Percentiles rank a stretch among this genome's conserved stretches.
phyloP scores from a whole-genome alignment of 176 grass and related monocot species.

The Ensete glaucum region DNA sequence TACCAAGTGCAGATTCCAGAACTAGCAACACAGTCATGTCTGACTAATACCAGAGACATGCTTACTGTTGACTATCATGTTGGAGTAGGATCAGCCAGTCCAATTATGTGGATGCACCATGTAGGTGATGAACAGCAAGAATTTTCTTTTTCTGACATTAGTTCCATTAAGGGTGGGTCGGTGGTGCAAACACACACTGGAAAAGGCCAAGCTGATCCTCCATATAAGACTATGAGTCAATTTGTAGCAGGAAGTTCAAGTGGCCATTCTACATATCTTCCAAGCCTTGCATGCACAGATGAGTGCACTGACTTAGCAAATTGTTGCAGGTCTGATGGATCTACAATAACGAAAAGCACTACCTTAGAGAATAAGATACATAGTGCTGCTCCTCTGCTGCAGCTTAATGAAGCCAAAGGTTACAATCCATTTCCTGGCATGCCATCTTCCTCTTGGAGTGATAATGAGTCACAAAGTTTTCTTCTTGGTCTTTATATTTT shows the following conservation, averaged over 20 bases:
- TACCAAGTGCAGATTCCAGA: conserved; percentile 72
- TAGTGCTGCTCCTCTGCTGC: conserved; percentile 19
- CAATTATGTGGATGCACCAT: conserved; percentile 42
- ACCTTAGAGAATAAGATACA: conserved; percentile 6
- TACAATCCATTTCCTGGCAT: conserved; percentile 44
- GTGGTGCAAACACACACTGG: conserved; percentile 1
- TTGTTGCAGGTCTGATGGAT: conserved; percentile 13
- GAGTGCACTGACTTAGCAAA: conserved; percentile 25
- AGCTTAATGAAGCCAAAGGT: conserved; percentile 15
- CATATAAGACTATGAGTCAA: conserved; percentile 5
- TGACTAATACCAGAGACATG: conserved; percentile 10
- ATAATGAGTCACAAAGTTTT: conserved; percentile 54
- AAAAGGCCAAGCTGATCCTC: conserved; percentile 28
- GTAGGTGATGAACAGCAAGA: conserved; percentile 21
- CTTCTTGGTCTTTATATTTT: conserved; percentile 90
- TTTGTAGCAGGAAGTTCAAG: conserved; percentile 19
- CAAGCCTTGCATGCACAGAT: conserved; percentile 21
- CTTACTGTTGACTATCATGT: conserved; percentile 29
- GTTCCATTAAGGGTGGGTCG: conserved; percentile 18
- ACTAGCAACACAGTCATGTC: conserved; percentile 28
- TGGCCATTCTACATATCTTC: conserved; percentile 17
- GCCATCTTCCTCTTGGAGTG: conserved; percentile 38
- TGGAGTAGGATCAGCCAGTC: conserved; percentile 42
- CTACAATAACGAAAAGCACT: conserved; percentile 21
- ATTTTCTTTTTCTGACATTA: conserved; percentile 7